A percentile compares a stretch with the other conserved stretches of the same genome.
These are phyloP conservation scores for Polygonum aviculare DNA, from an alignment of 148 eudicot species.

Conservation along the genomic window DNA sequence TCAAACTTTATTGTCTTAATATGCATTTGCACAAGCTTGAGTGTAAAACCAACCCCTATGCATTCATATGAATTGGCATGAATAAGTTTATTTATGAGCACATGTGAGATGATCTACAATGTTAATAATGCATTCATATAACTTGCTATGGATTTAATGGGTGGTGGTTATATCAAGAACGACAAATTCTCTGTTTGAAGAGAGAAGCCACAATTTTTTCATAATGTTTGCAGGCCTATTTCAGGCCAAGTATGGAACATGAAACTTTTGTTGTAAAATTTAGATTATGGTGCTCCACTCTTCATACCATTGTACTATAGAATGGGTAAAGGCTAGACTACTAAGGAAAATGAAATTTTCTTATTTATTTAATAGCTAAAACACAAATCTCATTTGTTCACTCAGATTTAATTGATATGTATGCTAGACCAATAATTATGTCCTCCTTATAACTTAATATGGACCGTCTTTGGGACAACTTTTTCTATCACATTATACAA, in stretches of 20 bases:
- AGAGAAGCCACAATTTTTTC: not conserved
- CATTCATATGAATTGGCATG: not conserved
- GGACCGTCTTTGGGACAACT: not conserved
- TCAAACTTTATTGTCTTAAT: not conserved
- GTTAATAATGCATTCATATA: too few species aligned
- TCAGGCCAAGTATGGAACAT: not conserved
- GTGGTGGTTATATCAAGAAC: not conserved
- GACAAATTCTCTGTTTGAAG: not conserved
- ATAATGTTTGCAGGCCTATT: not conserved
- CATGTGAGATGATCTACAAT: too few species aligned
- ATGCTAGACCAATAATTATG: not conserved
- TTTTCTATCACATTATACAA: too few species aligned
- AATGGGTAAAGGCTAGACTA: not conserved
- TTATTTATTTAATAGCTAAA: not conserved
- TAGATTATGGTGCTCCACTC: slow-evolving; percentile 1
- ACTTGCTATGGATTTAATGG: too few species aligned
- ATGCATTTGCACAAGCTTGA: too few species aligned
- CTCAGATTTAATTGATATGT: not conserved
- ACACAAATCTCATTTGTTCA: not conserved
- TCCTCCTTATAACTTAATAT: too few species aligned
- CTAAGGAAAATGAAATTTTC: not conserved
- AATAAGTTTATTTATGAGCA: too few species aligned
- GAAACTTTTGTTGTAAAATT: not conserved
- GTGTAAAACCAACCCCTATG: not conserved
- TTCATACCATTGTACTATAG: not conserved